These are phyloP conservation scores for Lipomyces chichibuensis DNA, from an alignment of 805 yeast species.

Conservation along the genomic window DNA sequence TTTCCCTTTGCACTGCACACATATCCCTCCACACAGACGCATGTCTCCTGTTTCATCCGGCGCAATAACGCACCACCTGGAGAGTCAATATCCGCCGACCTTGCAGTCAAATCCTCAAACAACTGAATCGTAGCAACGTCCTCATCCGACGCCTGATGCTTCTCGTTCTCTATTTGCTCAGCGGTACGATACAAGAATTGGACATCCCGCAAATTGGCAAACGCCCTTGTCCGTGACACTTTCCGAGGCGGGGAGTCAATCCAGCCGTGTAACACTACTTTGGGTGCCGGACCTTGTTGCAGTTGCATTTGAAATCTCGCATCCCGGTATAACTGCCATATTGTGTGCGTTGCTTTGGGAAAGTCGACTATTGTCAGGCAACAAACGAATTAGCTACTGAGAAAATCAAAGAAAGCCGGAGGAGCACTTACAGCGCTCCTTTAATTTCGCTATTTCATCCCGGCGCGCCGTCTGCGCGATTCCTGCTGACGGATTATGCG, in stretches of 20 bases:
- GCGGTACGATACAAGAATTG: conserved; percentile 38
- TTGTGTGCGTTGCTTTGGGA: conserved; percentile 33
- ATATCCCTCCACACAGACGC: conserved; percentile 29
- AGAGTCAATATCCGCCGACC: neutral
- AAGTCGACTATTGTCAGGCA: conserved; percentile 11
- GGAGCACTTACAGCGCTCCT: neutral
- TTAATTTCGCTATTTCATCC: neutral
- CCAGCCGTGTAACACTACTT: conserved; percentile 75
- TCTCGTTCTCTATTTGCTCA: neutral
- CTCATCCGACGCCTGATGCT: neutral
- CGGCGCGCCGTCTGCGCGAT: neutral
- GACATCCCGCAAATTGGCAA: conserved; percentile 75
- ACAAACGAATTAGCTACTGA: neutral
- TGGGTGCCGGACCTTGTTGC: neutral
- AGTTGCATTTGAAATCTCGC: neutral
- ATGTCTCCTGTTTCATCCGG: conserved; percentile 27
- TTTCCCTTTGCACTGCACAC: conserved; percentile 13
- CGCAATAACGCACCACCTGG: conserved; percentile 5
- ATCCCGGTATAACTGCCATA: conserved; percentile 25
- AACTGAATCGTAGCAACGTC: conserved; percentile 20
- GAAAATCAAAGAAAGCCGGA: neutral
- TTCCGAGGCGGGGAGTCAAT: conserved; percentile 73
- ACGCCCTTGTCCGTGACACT: conserved; percentile 63
- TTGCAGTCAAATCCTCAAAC: conserved; percentile 14
- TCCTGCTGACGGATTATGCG: neutral